A percentile compares a stretch with the other conserved stretches of the same genome.
These are phyloP conservation scores for Chytriomyces sp. DNA, from an alignment of 192 early-diverging fungal species.

Conservation along the genomic window DNA sequence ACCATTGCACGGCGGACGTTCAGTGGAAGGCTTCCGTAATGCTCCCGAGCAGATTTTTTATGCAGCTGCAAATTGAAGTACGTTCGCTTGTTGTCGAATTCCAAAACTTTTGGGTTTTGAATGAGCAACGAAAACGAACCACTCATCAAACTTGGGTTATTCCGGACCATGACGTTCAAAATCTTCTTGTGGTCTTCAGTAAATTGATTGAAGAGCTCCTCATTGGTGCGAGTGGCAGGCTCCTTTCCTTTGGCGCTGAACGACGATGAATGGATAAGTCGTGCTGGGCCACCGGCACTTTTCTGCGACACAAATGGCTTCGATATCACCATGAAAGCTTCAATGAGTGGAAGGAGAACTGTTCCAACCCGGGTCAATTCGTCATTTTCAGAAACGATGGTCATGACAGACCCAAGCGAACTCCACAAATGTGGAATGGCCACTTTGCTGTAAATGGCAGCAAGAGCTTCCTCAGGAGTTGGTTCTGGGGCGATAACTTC, in stretches of 20 bases:
- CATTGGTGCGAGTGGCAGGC: conserved; percentile 33
- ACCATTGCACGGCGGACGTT: conserved; percentile 92
- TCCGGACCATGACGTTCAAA: conserved; percentile 96
- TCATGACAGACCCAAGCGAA: conserved; percentile 73
- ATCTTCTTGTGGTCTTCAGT: conserved; percentile 96
- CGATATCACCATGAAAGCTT: conserved; percentile 97
- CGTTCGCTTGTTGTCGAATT: conserved; percentile 99
- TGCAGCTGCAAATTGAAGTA: conserved; percentile 96
- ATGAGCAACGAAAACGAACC: conserved; percentile 96
- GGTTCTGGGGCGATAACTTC: conserved; percentile 1
- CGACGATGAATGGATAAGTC: conserved; percentile 20
- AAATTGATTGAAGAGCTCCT: conserved; percentile 84
- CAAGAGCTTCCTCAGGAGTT: conserved; percentile 35
- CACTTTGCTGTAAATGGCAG: conserved; percentile 50
- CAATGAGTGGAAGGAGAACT: conserved; percentile 90
- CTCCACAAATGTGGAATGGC: conserved; percentile 70
- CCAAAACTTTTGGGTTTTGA: conserved; percentile 95
- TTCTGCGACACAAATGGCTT: conserved; percentile 79
- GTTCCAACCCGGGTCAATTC: conserved; percentile 91
- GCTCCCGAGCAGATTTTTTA: conserved; percentile 72
- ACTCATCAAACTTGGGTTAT: conserved; percentile 93
- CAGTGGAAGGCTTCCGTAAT: conserved; percentile 78
- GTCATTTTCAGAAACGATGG: conserved; percentile 72
- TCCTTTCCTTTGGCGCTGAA: conserved; percentile 29
- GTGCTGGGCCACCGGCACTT: conserved; percentile 2